A percentile compares a stretch with the other conserved stretches of the same genome.
phyloP scores from a whole-genome alignment of 345 rosid species.

The Raphanus raphanistrum region DNA sequence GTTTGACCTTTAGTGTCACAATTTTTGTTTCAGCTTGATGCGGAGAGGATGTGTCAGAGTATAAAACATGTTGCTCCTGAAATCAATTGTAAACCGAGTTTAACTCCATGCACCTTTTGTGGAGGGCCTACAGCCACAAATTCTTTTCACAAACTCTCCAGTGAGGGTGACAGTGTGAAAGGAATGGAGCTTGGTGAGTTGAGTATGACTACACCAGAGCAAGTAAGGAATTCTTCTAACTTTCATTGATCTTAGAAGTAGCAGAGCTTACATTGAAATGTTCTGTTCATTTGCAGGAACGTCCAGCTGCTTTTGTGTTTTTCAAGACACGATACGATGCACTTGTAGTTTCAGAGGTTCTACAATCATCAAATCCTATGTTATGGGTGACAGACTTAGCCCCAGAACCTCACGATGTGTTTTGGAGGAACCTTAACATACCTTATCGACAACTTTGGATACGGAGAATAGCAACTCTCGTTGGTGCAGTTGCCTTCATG shows the following conservation, averaged over 20 bases:
- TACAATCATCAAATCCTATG: constrained; percentile 88
- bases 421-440: constrained; percentile 82
- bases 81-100: constrained; percentile 37
- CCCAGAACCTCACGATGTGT: constrained; percentile 88
- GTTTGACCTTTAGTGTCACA: not conserved
- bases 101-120: constrained; percentile 54
- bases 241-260: not conserved
- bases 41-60: constrained; percentile 61
- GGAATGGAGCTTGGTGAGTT: constrained; percentile 44
- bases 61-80: constrained; percentile 49
- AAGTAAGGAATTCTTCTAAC: constrained; percentile 47
- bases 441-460: constrained; percentile 88
- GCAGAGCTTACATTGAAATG: too few relatives aligned
- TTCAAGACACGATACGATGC: constrained; percentile 86
- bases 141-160: constrained; percentile 63
- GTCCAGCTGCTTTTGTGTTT: constrained; percentile 87
- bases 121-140: constrained; percentile 50
- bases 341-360: constrained; percentile 65
- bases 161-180: constrained; percentile 45
- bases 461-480: constrained; percentile 60
- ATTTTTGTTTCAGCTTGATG: constrained; percentile 58
- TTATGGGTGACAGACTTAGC: constrained; percentile 85
- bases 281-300: constrained; percentile 55
- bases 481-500: constrained; percentile 72
- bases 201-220: constrained; percentile 46